phyloP scores from a whole-genome alignment of 2,329 filamentous ascomycete genomes.

The Aspergillus fructus region DNA sequence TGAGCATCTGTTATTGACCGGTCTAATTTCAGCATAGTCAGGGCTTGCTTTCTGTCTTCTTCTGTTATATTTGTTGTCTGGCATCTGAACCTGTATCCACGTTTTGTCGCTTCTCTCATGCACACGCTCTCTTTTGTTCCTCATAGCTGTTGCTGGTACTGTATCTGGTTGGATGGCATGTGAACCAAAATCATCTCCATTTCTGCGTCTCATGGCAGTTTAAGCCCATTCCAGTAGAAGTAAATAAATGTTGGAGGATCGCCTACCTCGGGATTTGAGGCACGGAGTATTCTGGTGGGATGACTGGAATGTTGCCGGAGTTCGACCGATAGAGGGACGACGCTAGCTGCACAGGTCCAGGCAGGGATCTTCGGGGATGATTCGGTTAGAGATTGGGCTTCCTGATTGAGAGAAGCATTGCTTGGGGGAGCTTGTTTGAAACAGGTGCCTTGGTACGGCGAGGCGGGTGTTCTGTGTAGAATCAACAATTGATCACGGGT shows the following conservation, averaged over 20 bases:
- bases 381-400: not conserved
- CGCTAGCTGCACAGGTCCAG: not conserved
- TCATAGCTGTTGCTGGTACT: slow-evolving; percentile 10
- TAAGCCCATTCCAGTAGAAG: not conserved
- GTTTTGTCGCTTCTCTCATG: slow-evolving; percentile 3
- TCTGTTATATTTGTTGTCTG: slow-evolving; percentile 6
- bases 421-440: too few relatives aligned
- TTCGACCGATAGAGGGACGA: not conserved
- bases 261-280: too few relatives aligned
- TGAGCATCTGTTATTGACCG: slow-evolving; percentile 11
- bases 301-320: not conserved
- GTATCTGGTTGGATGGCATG: slow-evolving; percentile 13
- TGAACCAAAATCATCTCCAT: slow-evolving; percentile 6
- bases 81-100: slow-evolving; percentile 7
- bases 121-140: slow-evolving; percentile 7
- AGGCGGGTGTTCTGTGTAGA: not conserved
- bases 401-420: too few relatives aligned
- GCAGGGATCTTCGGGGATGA: not conserved
- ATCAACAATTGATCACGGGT: not conserved
- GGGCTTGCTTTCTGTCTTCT: slow-evolving; percentile 5
- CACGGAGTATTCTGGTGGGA: not conserved
- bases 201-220: not conserved
- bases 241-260: not conserved
- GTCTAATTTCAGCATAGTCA: slow-evolving; percentile 14
- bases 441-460: too few relatives aligned